These are phyloP conservation scores for Vigna mungo DNA, from an alignment of 306 rosid species.

Conservation along the genomic window DNA sequence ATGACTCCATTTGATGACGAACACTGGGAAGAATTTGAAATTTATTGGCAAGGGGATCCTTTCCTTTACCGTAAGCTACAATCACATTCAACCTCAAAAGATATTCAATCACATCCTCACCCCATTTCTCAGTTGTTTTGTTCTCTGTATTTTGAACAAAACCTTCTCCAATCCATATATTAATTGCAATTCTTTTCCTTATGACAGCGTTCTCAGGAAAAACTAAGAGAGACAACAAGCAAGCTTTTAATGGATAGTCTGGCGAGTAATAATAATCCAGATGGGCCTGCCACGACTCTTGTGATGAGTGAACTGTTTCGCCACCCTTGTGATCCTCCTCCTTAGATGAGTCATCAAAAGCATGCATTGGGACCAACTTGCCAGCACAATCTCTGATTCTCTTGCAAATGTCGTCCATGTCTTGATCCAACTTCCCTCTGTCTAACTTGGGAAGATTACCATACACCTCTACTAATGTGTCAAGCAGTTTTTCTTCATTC, in stretches of 20 bases:
- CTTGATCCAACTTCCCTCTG: neutral
- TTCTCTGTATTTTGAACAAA: accelerated
- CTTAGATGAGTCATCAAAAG: neutral
- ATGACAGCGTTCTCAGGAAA: constrained; percentile 51
- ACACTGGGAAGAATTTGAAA: constrained; percentile 27
- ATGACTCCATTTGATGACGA: no score
- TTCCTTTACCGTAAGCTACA: neutral
- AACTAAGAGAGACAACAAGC: constrained; percentile 43
- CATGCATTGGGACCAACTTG: neutral
- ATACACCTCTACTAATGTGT: neutral
- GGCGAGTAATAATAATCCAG: neutral
- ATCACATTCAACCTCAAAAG: constrained; percentile 20
- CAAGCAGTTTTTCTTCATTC: neutral
- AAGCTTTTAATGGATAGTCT: accelerated
- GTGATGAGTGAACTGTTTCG: neutral
- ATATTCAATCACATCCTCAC: neutral
- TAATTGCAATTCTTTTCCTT: constrained; percentile 44
- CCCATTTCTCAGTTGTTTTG: constrained; percentile 26
- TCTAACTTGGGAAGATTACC: neutral
- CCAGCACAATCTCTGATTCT: neutral
- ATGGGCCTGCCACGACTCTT: no score
- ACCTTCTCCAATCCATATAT: constrained; percentile 54
- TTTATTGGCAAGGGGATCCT: neutral
- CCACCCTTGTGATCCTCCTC: neutral
- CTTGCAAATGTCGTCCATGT: neutral